A percentile compares a stretch with the other conserved stretches of the same genome.
These are phyloP conservation scores for Globisporangium nagaii DNA, from an alignment of 352 stramenopile genomes.

Conservation along the genomic window DNA sequence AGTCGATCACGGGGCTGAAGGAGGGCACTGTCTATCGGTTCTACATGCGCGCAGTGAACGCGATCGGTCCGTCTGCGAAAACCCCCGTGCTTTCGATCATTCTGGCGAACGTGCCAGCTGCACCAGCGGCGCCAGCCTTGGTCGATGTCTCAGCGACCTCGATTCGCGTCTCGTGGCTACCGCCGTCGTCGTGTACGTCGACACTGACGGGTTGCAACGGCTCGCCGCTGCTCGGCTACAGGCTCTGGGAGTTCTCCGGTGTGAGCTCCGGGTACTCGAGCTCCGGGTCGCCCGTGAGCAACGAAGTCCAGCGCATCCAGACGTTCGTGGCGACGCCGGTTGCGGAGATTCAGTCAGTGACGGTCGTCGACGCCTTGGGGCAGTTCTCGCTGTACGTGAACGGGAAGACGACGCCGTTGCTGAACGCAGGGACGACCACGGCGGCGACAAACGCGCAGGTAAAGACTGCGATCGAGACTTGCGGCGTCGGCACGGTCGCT, in stretches of 20 bases:
- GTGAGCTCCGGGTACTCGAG: slow-evolving; percentile 67
- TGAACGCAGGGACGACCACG: slow-evolving; percentile 27
- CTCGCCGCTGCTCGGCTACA: slow-evolving; percentile 86
- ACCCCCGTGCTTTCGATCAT: slow-evolving; percentile 88
- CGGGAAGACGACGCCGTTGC: slow-evolving; percentile 35
- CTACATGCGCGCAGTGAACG: slow-evolving; percentile 88
- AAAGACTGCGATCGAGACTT: slow-evolving; percentile 47
- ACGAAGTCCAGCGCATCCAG: slow-evolving; percentile 89
- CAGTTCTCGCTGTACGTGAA: slow-evolving; percentile 76
- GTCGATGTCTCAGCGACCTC: slow-evolving; percentile 55
- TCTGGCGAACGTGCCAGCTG: slow-evolving; percentile 70
- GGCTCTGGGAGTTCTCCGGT: slow-evolving; percentile 90
- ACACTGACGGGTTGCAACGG: slow-evolving; percentile 75
- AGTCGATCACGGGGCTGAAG: slow-evolving; percentile 35
- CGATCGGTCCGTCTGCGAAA: slow-evolving; percentile 66
- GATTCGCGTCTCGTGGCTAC: slow-evolving; percentile 68
- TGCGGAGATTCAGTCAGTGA: slow-evolving; percentile 73
- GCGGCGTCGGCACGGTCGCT: slow-evolving; percentile 44
- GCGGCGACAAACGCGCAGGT: slow-evolving; percentile 32
- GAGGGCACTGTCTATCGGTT: slow-evolving; percentile 92
- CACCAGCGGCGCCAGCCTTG: slow-evolving; percentile 40
- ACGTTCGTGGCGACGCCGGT: slow-evolving; percentile 56
- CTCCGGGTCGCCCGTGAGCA: slow-evolving; percentile 69
- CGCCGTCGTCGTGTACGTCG: slow-evolving; percentile 57
- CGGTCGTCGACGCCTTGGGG: slow-evolving; percentile 50